phyloP scores from a whole-genome alignment of 345 rosid genomes.

The Arabidopsis arenosa region DNA sequence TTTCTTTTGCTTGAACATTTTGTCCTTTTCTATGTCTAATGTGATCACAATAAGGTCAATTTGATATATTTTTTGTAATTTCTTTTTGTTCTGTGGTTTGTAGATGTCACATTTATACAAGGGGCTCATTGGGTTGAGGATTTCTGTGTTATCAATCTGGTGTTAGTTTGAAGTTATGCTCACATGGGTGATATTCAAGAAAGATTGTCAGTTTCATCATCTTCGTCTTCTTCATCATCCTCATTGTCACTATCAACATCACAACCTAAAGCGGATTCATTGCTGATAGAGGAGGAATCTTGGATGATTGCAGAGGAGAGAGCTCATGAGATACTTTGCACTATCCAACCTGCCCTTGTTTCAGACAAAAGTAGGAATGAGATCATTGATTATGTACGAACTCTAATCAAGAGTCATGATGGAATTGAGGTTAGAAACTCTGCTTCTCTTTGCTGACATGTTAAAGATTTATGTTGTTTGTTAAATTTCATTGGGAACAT shows the following conservation, averaged over 20 bases:
- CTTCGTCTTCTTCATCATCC: constrained; percentile 53
- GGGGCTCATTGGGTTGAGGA: constrained; percentile 22
- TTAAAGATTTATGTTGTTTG: not conserved
- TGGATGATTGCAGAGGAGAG: constrained; percentile 83
- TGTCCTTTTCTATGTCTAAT: not conserved
- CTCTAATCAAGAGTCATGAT: constrained; percentile 58
- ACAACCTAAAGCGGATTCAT: constrained; percentile 42
- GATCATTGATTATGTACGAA: constrained; percentile 61
- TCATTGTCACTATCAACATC: constrained; percentile 47
- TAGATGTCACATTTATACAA: constrained; percentile 34
- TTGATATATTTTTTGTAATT: constrained; percentile 4
- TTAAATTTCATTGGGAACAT: not conserved
- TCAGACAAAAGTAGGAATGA: constrained; percentile 72
- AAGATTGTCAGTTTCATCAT: constrained; percentile 52
- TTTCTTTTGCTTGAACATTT: constrained; percentile 2
- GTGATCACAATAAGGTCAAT: not conserved
- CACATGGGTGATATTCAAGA: constrained; percentile 67
- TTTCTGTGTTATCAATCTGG: constrained; percentile 23
- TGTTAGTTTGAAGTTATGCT: constrained; percentile 43
- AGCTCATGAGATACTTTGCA: constrained; percentile 68
- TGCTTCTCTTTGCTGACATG: not conserved
- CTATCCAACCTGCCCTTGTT: constrained; percentile 65
- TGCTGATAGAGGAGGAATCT: constrained; percentile 58
- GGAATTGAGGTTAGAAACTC: constrained; percentile 68
- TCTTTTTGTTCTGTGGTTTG: constrained; percentile 1